These are phyloP conservation scores for Cytospora paraplurivora DNA, from an alignment of 2,329 filamentous ascomycete species.

Conservation along the genomic window DNA sequence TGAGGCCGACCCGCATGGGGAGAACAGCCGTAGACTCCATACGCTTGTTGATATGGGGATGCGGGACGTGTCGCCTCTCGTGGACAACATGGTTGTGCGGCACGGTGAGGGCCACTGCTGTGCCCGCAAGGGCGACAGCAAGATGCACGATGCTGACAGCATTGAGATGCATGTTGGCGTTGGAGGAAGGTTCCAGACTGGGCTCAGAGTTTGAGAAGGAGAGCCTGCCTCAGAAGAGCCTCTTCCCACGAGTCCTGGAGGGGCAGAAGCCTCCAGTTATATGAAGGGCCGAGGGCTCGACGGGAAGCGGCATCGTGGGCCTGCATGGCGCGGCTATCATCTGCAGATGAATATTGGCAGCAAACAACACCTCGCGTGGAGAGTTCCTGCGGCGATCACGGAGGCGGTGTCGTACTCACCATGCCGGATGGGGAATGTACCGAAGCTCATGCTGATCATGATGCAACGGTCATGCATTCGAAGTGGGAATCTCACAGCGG, in stretches of 20 bases:
- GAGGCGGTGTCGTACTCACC: not conserved
- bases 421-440: not conserved
- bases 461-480: not conserved
- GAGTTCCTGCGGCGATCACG: not conserved
- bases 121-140: slow-evolving; percentile 9
- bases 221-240: not conserved
- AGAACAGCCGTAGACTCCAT: slow-evolving; percentile 11
- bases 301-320: not conserved
- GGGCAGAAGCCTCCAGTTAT: not conserved
- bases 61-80: slow-evolving; percentile 18
- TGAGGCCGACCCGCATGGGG: slow-evolving; percentile 22
- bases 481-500: not conserved
- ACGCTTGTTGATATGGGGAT: slow-evolving; percentile 20
- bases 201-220: not conserved
- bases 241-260: not conserved
- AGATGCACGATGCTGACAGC: slow-evolving; percentile 9
- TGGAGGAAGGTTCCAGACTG: not conserved
- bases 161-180: slow-evolving; percentile 16
- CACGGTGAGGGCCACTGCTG: slow-evolving; percentile 12
- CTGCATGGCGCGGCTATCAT: not conserved
- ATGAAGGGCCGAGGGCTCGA: not conserved
- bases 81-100: slow-evolving; percentile 21
- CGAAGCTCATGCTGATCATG: not conserved
- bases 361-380: not conserved
- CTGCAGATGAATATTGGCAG: not conserved